These are phyloP conservation scores for Chlorokybus atmophyticus DNA, from an alignment of 139 green algal genomes.

Conservation along the genomic window DNA sequence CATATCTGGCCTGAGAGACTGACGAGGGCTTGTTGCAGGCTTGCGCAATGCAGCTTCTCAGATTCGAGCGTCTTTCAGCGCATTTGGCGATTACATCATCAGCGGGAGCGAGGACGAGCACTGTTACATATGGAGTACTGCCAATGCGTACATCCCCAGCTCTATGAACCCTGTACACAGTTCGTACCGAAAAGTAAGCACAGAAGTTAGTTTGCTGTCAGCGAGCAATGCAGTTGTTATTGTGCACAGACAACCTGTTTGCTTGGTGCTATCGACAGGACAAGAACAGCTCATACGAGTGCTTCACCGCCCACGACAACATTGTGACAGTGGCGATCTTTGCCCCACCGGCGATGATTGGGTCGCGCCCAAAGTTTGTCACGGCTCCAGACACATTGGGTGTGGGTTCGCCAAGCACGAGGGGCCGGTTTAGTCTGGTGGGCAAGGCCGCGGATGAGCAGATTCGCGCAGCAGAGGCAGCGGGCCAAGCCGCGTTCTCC, in stretches of 20 bases:
- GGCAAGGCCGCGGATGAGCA: background rate
- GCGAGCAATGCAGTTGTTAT: no score
- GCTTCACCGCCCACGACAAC: slow-evolving; percentile 43
- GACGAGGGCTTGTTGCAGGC: no score
- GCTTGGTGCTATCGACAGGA: no score
- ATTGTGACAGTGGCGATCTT: slow-evolving; percentile 50
- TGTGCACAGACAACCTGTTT: no score
- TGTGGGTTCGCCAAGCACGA: background rate
- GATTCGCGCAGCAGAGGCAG: background rate
- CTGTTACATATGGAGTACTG: slow-evolving; percentile 34
- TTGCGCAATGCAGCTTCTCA: slow-evolving; percentile 53
- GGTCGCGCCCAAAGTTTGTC: background rate
- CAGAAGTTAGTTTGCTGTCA: no score
- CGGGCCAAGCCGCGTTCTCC: slow-evolving; percentile 8
- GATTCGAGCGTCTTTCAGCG: slow-evolving; percentile 41
- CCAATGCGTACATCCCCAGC: slow-evolving; percentile 25
- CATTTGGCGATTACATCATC: slow-evolving; percentile 27
- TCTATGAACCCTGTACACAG: slow-evolving; percentile 26
- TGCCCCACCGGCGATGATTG: slow-evolving; percentile 22
- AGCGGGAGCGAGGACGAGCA: slow-evolving; percentile 29
- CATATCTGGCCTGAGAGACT: no score
- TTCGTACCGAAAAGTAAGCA: slow-evolving; percentile 17
- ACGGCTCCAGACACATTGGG: no score
- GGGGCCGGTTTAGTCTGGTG: no score
- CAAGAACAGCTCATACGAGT: slow-evolving; percentile 46